Base-by-base conservation (phyloP, 1,284 basidiomycete genomes). In the Sanghuangporus sanghuang region DNA sequence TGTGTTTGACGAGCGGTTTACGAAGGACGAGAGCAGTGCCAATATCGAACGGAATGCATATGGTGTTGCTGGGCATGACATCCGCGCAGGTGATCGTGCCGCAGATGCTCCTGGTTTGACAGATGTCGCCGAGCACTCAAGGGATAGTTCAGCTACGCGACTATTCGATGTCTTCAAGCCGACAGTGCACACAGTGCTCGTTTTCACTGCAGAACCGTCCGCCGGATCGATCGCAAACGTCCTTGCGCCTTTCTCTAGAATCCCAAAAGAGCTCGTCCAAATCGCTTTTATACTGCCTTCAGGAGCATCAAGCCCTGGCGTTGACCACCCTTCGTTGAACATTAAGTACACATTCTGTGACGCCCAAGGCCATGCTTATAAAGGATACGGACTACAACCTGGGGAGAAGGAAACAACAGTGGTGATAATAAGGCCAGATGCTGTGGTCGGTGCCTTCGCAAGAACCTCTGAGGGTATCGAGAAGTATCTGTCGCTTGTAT, bases 401-500 rank as follows among this genome's bases (percentile, higher is more conserved):
- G 35, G 35, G 12, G 42, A 44, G 42, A 44, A 44, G 42, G 68
- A 69, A 12, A 76, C 74, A 64, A 74, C 75, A 49, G 67, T 76
- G 16, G 70, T 72, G 6, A 68, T 77, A 23, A 69, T 79, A 44
- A 72, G 78, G 35, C 78, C 79, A 9, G 78, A 80, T 68, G 75
- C 75, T 36, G 69, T 78, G n/a, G 67, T 79, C 46, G 78, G 78
- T 27, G 78, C 73, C 4, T 73, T 79, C 49, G 73, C 75, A 5
- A 68, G 67, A 35, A 72, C 71, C 36, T 61, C 62, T 35, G 60
- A 67, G 3, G 74, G 74, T 9, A 52, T 79, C 39, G 66, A 70
- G 61, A 68, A 68, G 42, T 80, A 80, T 64, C 77, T 79, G 66
- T 57, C 64, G 11, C 40, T 32, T 11, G 53, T 61, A 6, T 61